Evolutionary conservation across 2,329 filamentous ascomycete genomes (phyloP), one percentile per base, ranked within the genome.

Genomic region (Alternaria panax): DNA sequence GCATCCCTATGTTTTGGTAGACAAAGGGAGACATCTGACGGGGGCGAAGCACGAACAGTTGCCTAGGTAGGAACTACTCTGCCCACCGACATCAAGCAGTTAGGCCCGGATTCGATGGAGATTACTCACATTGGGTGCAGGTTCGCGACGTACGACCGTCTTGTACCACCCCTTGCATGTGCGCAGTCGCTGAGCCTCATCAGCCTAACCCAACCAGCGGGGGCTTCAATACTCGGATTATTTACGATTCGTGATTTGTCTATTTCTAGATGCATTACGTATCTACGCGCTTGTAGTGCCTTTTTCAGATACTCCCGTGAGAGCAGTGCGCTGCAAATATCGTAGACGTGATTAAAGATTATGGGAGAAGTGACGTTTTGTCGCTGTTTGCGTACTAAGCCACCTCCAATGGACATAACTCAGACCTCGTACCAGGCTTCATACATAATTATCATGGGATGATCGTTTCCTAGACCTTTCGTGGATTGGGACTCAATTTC

Each of bases 111-210:
- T 11, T 4, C 5, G 45, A 48, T 34, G n/a, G 25, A 34, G 18
- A 16, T 11, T 32, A 43, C 30, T 54, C 28, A 42, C 30, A 28
- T 57, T 43, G 27, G 22, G 32, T 27, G 27, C 12, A 8, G 34
- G 42, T 14, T 32, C 8, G 16, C 41, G 8, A 16, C 28, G 18
- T 12, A 25, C 14, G n/a, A 16, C 8, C 27, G 34, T 40, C 27
- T 46, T 42, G 18, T n/a, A 12, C 42, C 47, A 24, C 48, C 45
- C 57, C 57, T 60, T 60, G 57, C 53, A 57, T 54, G 46, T 34
- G 32, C 27, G 42, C 55, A 54, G 56, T 54, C 36, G 43, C 51
- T 41, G 56, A 54, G 43, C 51, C 56, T 50, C 51, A 58, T 42
- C 25, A 24, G 22, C 36, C 30, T 14, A 36, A 46, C 50, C 55